phyloP scores from a whole-genome alignment of 495 filamentous ascomycete species.

The Daldinia decipiens region DNA sequence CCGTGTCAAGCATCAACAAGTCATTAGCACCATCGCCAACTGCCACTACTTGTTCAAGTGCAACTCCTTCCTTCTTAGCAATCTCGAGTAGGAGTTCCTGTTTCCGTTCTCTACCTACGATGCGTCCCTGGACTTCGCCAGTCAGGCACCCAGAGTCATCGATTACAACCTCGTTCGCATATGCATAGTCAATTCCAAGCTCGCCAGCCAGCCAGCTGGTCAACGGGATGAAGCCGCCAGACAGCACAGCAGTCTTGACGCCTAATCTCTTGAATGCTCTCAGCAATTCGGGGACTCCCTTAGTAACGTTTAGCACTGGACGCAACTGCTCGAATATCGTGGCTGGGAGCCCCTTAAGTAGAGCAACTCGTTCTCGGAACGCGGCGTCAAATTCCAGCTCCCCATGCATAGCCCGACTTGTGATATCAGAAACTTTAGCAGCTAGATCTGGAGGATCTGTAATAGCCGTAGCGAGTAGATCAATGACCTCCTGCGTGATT shows the following conservation, averaged over 20 bases:
- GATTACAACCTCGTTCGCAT: constrained; percentile 85
- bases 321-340: constrained; percentile 84
- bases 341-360: constrained; percentile 81
- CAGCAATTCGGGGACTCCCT: constrained; percentile 79
- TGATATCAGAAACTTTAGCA: constrained; percentile 72
- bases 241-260: constrained; percentile 86
- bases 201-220: constrained; percentile 83
- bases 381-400: constrained; percentile 92
- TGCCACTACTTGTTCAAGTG: constrained; percentile 79
- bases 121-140: constrained; percentile 78
- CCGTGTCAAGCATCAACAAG: constrained; percentile 87
- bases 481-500: constrained; percentile 96
- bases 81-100: constrained; percentile 78
- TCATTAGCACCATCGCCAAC: constrained; percentile 97
- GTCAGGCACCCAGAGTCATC: constrained; percentile 73
- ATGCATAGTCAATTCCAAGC: constrained; percentile 84
- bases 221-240: constrained; percentile 90
- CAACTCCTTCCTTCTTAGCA: constrained; percentile 74
- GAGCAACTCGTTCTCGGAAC: constrained; percentile 77
- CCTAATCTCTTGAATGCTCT: constrained; percentile 77
- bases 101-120: constrained; percentile 87
- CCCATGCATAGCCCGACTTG: constrained; percentile 91
- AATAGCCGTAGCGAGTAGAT: constrained; percentile 85
- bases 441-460: constrained; percentile 68
- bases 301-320: constrained; percentile 77